A percentile compares a stretch with the other conserved stretches of the same genome.
phyloP scores from a whole-genome alignment of 2,329 filamentous ascomycete genomes.

The Biscogniauxia mediterranea region DNA sequence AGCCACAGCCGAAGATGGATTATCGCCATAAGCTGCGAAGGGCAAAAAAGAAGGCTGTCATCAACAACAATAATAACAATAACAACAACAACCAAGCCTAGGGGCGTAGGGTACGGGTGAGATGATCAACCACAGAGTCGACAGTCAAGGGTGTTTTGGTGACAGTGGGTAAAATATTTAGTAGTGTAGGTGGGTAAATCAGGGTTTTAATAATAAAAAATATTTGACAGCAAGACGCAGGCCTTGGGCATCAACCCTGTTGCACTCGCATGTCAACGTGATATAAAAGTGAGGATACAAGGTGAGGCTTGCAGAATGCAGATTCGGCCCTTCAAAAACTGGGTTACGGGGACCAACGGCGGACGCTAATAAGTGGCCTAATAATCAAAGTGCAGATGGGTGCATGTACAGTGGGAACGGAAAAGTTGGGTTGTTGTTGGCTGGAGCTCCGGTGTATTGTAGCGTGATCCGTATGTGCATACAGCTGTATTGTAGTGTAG shows the following conservation, averaged over 20 bases:
- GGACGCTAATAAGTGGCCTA: neutral
- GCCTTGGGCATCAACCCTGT: neutral
- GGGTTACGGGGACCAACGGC: neutral
- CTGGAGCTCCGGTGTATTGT: neutral
- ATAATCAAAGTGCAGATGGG: neutral
- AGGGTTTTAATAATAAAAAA: neutral
- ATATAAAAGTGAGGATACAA: neutral
- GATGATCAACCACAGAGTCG: neutral
- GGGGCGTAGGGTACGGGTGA: neutral
- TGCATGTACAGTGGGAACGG: neutral
- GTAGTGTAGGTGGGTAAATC: neutral
- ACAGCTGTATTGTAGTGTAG: too few relatives aligned
- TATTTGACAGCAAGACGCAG: neutral
- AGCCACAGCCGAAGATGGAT: neutral
- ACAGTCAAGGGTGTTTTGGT: neutral
- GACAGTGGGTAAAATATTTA: neutral
- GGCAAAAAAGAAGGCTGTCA: neutral
- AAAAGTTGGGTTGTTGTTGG: neutral
- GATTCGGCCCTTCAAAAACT: neutral
- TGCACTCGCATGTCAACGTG: neutral
- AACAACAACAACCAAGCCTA: neutral
- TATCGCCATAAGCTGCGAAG: neutral
- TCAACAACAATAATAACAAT: too few relatives aligned
- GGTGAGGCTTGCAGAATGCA: neutral
- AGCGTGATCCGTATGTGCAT: neutral